phyloP scores from a whole-genome alignment of 805 yeast species.

The Saccharomycopsis fodiens region DNA sequence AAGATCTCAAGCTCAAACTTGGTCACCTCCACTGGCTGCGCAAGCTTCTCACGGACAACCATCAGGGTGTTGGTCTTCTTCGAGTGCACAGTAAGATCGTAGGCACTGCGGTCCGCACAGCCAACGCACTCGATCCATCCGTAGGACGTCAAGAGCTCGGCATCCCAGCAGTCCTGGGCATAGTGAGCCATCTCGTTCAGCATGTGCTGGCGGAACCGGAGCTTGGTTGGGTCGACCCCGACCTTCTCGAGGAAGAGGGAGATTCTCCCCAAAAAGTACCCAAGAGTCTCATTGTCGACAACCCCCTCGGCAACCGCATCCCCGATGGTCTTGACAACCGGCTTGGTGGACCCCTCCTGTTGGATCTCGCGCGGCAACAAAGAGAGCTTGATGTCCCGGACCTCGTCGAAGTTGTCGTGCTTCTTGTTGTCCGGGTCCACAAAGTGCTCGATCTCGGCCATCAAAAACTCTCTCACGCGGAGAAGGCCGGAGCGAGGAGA shows the following conservation, averaged over 20 bases:
- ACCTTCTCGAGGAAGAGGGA: constrained; percentile 75
- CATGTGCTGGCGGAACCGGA: constrained; percentile 98
- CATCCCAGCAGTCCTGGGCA: constrained; percentile 99
- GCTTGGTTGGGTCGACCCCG: constrained; percentile 77
- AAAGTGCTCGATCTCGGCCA: constrained; percentile 99
- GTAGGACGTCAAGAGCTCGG: constrained; percentile 88
- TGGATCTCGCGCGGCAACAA: constrained; percentile 86
- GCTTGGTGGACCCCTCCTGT: constrained; percentile 71
- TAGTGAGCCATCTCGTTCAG: constrained; percentile 99
- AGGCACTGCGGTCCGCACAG: constrained; percentile 98
- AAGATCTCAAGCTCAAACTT: constrained; percentile 78
- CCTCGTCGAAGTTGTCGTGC: constrained; percentile 73
- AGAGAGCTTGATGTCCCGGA: constrained; percentile 61
- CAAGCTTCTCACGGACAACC: constrained; percentile 85
- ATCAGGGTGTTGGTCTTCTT: constrained; percentile 92
- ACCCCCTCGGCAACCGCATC: constrained; percentile 83
- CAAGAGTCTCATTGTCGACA: constrained; percentile 95
- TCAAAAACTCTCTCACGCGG: constrained; percentile 96
- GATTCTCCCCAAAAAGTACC: constrained; percentile 93
- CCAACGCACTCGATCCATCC: constrained; percentile 99
- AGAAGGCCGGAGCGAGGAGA: constrained; percentile 96
- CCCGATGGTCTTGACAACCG: constrained; percentile 63
- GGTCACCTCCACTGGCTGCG: constrained; percentile 78
- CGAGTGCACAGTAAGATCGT: constrained; percentile 91
- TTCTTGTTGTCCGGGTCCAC: constrained; percentile 88